Base-by-base conservation (phyloP, 805 yeast genomes). In the Debaryomyces tyrocola region DNA sequence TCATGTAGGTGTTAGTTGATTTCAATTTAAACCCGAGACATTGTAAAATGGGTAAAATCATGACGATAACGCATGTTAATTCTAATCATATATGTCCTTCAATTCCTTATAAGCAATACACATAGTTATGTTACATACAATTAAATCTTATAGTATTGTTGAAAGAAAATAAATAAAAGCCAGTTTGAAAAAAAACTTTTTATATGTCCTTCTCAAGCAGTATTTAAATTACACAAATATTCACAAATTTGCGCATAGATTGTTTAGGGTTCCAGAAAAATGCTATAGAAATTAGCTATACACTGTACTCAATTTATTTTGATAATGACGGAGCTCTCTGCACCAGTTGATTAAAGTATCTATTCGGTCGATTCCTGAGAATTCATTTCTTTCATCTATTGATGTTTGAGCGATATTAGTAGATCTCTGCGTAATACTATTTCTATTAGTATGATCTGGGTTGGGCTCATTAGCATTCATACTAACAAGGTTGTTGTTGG, bases 21-120 rank as follows among this genome's bases (percentile, higher is more conserved):
- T 72, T 72, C 77, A 68, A 41, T 47, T 59, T 59, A 49, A 55
- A 60, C 70, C 68, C 41, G 58, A 62, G 68, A 63, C 71, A 63
- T 61, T 64, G 66, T 60, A 45, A 54, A 61, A 56, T 47, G 40
- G 61, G 67, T 62, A 45, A 53, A 56, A 63, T 72, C 77, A 72
- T 70, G 77, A 72, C 76, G 75, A 72, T 72, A 72, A 72, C 77
- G 77, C 77, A 72, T 65, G 55, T 57, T 41, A 46, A 52, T 35
- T 54, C 53, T 62, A 62, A 61, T 61, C 67, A 61, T 62, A 11
- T 37, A 34, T 21, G 39, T 28, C 7, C 24, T 18, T 14, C 14
- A 6, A 31, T 31, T 31, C 34, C 11, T 31, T 31, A 31, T 31
- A 24, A 24, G 27, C 10, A 9, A 7, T 24, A 5, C 27, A 24